Evolutionary conservation across 169 alveolate genomes (phyloP), one percentile per base, ranked within the genome.

Genomic region (Toxoplasma gondii): DNA sequence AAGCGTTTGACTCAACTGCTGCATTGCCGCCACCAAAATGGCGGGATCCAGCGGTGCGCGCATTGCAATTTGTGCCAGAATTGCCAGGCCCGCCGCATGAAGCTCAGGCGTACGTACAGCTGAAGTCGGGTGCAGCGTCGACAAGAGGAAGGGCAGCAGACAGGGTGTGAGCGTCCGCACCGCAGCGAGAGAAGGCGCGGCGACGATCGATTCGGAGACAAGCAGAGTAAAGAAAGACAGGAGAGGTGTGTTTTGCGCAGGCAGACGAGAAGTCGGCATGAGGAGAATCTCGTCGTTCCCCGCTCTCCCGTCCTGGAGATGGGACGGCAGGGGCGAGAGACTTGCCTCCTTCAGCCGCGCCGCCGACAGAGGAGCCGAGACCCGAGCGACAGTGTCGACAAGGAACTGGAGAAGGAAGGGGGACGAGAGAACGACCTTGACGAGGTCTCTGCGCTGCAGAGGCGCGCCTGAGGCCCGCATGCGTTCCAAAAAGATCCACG

Each of bases 41-140:
- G 67, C 31, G 2, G 54, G 90, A 41, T 44, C 90, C 31, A 82
- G 90, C 34, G 90, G 38, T 67, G 69, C 69, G 43, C 69, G 69
- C 53, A 29, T 1, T 10, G 90, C 90, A 12, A 82, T 9, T 1
- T 44, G 90, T 7, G 69, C 29, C 69, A 38, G 36, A 43, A 82
- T 22, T 34, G 90, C 38, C 34, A 43, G 7, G 38, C 67, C 64
- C 5, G 64, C 64, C 34, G 90, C 90, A 43, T 82, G 90, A 39
- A 43, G 54, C 67, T 82, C 90, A 36, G 90, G 90, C 36, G 90
- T 29, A 27, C 67, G 69, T 24, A 82, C 90, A 43, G 90, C 90
- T 41, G 41, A 12, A 16, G 90, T 17, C 17, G 90, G 90, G 41
- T 67, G 90, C 69, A 82, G 53, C 29, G 90, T 29, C 54, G 54